Evolutionary conservation across 2,329 filamentous ascomycete species (phyloP), one percentile per base, ranked within the genome.

Genomic region (Chrysoporthe puriensis): DNA sequence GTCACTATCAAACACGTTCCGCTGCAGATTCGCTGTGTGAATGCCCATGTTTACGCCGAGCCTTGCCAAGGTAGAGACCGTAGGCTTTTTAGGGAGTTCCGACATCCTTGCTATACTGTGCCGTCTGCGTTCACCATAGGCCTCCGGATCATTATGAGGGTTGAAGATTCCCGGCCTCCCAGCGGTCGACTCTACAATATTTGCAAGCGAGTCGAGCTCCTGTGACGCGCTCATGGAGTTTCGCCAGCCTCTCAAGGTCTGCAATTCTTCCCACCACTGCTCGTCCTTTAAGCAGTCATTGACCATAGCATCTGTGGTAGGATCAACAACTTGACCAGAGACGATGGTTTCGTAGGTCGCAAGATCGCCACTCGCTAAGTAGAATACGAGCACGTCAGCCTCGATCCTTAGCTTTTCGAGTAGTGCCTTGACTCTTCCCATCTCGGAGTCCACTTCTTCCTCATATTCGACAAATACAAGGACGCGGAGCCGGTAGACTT

Each of bases 391-490:
- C 0, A 96, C 87, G 70, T 93, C 84, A 3, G 93, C 93, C 70
- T 94, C 87, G 60, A 97, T 97, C 18, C 93, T 85, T 9, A 97
- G 78, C 75, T 95, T 96, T 32, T 92, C 91, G 0, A 97, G 82
- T 1, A 97, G 82, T 0, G 90, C 87, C 68, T 87, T 87, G 18
- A 96, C 90, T 66, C 93, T 84, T 1, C 85, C 86, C 46, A 87
- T 83, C 77, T 97, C 93, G 77, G 96, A 91, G 50, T 91, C 87
- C 0, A 97, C 90, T 72, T 97, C 93, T 36, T 84, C 88, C 75
- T 96, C 92, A 72, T 96, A 96, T 74, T 97, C 93, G 26, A 97
- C 93, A 76, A 97, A 97, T 0, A 96, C 93, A 64, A 91, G 87
- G 4, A 97, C 91, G 50, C 93, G 89, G 8, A 96, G 79, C 52